These are phyloP conservation scores for Pythium monospermum DNA, from an alignment of 352 stramenopile species.

Conservation along the genomic window DNA sequence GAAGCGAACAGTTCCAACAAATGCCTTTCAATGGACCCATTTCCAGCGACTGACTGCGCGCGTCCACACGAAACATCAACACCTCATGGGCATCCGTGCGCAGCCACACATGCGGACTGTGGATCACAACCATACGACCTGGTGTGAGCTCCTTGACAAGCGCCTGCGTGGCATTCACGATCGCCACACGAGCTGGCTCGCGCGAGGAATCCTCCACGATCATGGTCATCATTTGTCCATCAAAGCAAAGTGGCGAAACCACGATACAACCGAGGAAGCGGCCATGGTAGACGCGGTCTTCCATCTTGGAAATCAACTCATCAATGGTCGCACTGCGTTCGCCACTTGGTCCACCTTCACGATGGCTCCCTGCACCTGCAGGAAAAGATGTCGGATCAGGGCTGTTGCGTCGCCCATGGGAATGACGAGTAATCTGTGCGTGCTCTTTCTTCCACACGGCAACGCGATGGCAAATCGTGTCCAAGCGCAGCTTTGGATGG, in stretches of 20 bases:
- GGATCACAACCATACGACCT: background rate
- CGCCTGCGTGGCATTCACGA: background rate
- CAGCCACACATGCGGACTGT: conserved; percentile 3
- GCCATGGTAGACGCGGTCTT: background rate
- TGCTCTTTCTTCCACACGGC: conserved; percentile 2
- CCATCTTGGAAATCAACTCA: background rate
- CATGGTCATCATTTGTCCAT: background rate
- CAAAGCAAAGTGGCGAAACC: background rate
- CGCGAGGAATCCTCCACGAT: conserved; percentile 8
- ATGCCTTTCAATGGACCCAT: too few relatives aligned
- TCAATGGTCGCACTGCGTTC: conserved; percentile 5
- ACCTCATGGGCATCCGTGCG: too few relatives aligned
- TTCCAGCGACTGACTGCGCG: too few relatives aligned
- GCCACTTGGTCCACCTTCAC: too few relatives aligned
- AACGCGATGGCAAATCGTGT: background rate
- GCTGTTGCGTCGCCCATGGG: too few relatives aligned
- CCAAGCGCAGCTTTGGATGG: background rate
- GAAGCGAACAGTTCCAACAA: too few relatives aligned
- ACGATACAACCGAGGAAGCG: conserved; percentile 5
- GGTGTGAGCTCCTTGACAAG: background rate
- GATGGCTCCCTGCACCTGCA: too few relatives aligned
- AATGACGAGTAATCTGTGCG: too few relatives aligned
- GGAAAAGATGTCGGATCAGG: too few relatives aligned
- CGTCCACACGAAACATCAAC: too few relatives aligned
- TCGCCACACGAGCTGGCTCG: background rate